Percentiles rank a stretch among this genome's conserved stretches.
phyloP scores from a whole-genome alignment of 1,139 yeast species.

The Suhomyces chickasaworum region DNA sequence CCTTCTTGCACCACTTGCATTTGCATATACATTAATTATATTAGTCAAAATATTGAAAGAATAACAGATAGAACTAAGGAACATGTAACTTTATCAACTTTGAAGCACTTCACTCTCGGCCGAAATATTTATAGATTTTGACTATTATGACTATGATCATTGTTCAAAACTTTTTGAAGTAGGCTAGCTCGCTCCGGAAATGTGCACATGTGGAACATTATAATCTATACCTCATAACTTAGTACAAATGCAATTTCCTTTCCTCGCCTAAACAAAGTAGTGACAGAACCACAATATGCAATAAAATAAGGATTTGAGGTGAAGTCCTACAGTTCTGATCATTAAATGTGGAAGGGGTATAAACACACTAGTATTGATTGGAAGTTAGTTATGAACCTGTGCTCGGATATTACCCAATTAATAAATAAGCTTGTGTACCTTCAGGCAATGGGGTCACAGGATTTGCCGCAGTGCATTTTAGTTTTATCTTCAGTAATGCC shows the following conservation, averaged over 20 bases:
- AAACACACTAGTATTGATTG: constrained; percentile 1
- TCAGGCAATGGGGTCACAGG: constrained; percentile 1
- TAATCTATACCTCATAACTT: constrained; percentile 4
- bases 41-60: not conserved
- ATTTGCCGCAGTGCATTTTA: constrained; percentile 2
- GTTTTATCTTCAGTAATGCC: not conserved
- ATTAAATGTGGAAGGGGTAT: constrained; percentile 4
- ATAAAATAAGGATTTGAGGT: not conserved
- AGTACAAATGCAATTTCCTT: not conserved
- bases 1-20: not conserved
- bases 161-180: not conserved
- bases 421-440: constrained; percentile 3
- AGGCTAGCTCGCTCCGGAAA: not conserved
- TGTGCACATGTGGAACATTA: constrained; percentile 3
- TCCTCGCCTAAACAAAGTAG: not conserved
- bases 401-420: constrained; percentile 2
- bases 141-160: not conserved
- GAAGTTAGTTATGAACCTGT: constrained; percentile 3
- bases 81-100: not conserved
- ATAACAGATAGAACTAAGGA: not conserved
- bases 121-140: not conserved
- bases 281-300: not conserved
- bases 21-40: constrained; percentile 1
- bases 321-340: not conserved
- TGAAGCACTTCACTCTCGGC: not conserved